Percentiles rank a stretch among this genome's conserved stretches.
Conservation (phyloP, 345 rosid species). For the Cardamine resedifolia region DNA sequence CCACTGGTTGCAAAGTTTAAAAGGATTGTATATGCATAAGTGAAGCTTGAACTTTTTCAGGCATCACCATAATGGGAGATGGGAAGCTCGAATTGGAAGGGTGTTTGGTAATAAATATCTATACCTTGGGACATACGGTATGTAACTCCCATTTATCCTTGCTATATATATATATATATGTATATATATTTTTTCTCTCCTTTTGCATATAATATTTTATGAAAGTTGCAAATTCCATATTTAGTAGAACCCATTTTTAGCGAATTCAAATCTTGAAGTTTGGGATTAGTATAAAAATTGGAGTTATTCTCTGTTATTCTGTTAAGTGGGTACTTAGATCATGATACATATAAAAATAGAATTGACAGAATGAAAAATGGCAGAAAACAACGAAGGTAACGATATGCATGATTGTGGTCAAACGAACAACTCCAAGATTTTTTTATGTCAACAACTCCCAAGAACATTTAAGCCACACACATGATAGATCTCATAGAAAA, state of each 20-base stretch:
- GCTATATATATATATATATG: not conserved
- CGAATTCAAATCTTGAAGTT: not conserved
- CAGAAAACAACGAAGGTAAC: constrained; percentile 14
- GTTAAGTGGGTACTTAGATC: not conserved
- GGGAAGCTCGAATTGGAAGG: constrained; percentile 83
- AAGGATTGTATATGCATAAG: not conserved
- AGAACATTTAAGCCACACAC: constrained; percentile 36
- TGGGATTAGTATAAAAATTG: not conserved
- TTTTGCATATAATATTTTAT: not conserved
- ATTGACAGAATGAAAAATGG: not conserved
- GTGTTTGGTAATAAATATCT: constrained; percentile 79
- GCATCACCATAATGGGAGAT: constrained; percentile 78
- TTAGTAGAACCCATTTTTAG: not conserved
- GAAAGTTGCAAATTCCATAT: not conserved
- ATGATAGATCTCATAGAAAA: constrained; percentile 27
- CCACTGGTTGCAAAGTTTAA: not conserved
- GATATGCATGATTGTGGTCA: constrained; percentile 16
- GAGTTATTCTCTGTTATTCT: not conserved
- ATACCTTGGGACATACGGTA: constrained; percentile 72
- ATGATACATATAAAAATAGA: not conserved
- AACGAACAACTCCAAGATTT: constrained; percentile 17
- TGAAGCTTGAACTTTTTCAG: constrained; percentile 36
- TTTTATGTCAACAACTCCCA: constrained; percentile 25
- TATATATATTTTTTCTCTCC: no score
- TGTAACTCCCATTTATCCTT: not conserved